Base-by-base conservation (phyloP, 352 stramenopile species). In the Globisporangium cederbergense region DNA sequence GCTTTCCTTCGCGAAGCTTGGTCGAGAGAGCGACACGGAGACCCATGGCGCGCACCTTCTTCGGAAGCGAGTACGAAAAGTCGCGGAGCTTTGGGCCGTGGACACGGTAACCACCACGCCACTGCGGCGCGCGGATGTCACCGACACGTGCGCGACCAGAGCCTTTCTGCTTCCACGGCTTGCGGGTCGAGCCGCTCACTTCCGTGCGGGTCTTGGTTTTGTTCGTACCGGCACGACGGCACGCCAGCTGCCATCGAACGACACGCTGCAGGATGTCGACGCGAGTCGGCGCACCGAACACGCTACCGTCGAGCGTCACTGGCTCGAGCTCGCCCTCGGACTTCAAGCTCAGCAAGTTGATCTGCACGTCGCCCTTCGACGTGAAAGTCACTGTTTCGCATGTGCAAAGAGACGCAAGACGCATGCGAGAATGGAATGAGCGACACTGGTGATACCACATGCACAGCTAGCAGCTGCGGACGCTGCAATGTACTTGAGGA, bases 101-200 rank as follows among this genome's bases (percentile, higher is more conserved):
- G 20, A 94, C 88, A 58, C 71, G 67, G 84, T 95, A 95, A 51
- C 88, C 88, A 50, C 88, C 88, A 62, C 85, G 85, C 86, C 88
- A 95, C 71, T 95, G 86, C 20, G 88, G 88, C 55, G 86, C 86
- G 25, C 86, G 77, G 60, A 93, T 93, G 69, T 94, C 88, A 54
- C 88, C 88, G n/a, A 96, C 88, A 82, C 88, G 88, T 8, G 88
- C 88, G 45, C 84, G 85, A 14, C 88, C 88, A 18, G 78, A 90
- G 34, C 88, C 88, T 89, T 96, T 96, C 66, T 96, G 88, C 77
- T 89, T 89, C 83, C 86, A 95, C 16, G 84, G 80, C 74, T 96
- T 96, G 66, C 86, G 79, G 67, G 86, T 95, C 25, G 88, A 96
- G 40, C 88, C 86, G 74, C 86, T 94, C 11, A 89, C 83, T 76